Conservation (phyloP, 306 rosid genomes). For the Sechiopsis laciniata region DNA sequence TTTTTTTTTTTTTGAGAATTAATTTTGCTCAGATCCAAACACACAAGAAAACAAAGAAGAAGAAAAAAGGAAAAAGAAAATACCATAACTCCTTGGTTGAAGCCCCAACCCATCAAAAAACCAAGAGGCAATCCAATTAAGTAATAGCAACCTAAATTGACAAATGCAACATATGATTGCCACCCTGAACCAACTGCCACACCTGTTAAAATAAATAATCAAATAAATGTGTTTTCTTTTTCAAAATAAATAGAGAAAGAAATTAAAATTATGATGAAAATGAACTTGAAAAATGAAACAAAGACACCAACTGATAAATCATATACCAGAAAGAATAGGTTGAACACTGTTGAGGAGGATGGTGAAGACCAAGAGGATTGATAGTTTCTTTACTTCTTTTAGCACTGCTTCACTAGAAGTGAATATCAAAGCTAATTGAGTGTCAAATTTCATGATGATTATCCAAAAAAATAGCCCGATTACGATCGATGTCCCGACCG, state of each 20-base stretch:
- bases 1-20: too few relatives aligned
- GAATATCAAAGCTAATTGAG: conserved; percentile 47
- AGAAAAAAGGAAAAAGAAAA: neutral
- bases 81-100: conserved; percentile 70
- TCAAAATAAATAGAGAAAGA: too few relatives aligned
- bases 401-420: conserved; percentile 49
- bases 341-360: conserved; percentile 73
- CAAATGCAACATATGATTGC: conserved; percentile 79
- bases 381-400: conserved; percentile 44
- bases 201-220: conserved; percentile 30
- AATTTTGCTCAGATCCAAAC: neutral
- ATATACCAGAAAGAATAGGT: conserved; percentile 69
- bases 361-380: conserved; percentile 60
- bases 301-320: neutral
- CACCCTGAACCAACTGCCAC: conserved; percentile 94
- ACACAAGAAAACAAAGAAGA: too few relatives aligned
- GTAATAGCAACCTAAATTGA: conserved; percentile 79
- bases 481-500: too few relatives aligned
- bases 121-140: conserved; percentile 72
- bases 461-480: conserved; percentile 42
- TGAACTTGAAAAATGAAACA: too few relatives aligned
- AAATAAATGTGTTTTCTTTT: too few relatives aligned
- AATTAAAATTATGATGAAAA: too few relatives aligned
- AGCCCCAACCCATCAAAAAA: conserved; percentile 55
- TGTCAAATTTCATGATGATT: conserved; percentile 42